Base-by-base conservation (phyloP, 495 filamentous ascomycete species). In the Pyronema domesticum region DNA sequence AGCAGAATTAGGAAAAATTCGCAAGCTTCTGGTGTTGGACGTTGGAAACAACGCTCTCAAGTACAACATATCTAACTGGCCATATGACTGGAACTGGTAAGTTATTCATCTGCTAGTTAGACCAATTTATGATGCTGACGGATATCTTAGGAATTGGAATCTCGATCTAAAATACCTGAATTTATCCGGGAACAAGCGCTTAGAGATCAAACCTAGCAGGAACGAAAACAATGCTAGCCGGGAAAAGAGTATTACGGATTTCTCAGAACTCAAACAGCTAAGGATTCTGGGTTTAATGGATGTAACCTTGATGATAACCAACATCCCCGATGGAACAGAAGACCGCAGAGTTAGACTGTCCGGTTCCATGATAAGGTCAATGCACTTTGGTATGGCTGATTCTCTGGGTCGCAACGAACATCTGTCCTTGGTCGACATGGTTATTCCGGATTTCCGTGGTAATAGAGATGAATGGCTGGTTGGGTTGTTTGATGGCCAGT, bases 1-100 rank as follows among this genome's bases (percentile, higher is more conserved):
- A 0, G 93, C 91, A 1, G 91, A 99, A 66, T 80, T 99, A 34
- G 91, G 86, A 50, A 89, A 95, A 67, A 86, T 95, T 14, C 81
- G 84, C 66, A 93, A 89, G 68, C 76, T 95, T 23, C 74, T 89
- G 7, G 81, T 94, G 18, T 72, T 99, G 39, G 91, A 99, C 69
- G 89, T 91, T 58, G 89, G 89, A 51, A 95, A 85, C 72, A 99
- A 99, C 61, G 76, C 75, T n/a, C 74, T 99, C 45, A 99, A 95
- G 67, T 99, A 99, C 73, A 99, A 99, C 64, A 89, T 99, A 36
- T 91, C 88, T 23, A 99, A 99, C 64, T 94, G 93, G 76, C 91
- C 93, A 0, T 99, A 99, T 63, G 91, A 99, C 65, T 99, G 91
- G 91, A 99, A 99, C 62, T 99, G 91, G 91, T 65, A 39, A 58